A percentile compares a stretch with the other conserved stretches of the same genome.
phyloP scores from a whole-genome alignment of 768 basidiomycete genomes.

The Boletus rubroflammeus region DNA sequence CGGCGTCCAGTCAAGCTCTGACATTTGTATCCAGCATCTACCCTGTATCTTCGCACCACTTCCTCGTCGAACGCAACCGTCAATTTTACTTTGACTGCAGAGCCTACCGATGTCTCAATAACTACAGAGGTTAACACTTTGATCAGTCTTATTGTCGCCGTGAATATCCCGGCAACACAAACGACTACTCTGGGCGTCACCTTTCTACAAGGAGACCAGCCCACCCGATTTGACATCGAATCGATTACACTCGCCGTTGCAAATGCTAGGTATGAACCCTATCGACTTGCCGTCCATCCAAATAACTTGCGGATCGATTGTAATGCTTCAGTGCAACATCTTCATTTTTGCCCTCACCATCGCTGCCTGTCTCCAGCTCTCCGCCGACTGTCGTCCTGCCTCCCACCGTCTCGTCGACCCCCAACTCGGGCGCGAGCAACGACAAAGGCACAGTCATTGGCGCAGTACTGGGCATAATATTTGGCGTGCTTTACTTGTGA shows the following conservation, averaged over 20 bases:
- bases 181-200: constrained; percentile 43
- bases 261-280: constrained; percentile 32
- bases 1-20: not conserved
- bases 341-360: constrained; percentile 23
- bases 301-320: not conserved
- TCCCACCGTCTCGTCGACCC: constrained; percentile 7
- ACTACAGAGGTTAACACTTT: constrained; percentile 41
- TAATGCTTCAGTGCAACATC: constrained; percentile 21
- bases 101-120: constrained; percentile 34
- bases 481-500: constrained; percentile 14
- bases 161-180: constrained; percentile 38
- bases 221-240: constrained; percentile 38
- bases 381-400: constrained; percentile 13
- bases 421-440: not conserved
- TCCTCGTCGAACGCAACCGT: constrained; percentile 47
- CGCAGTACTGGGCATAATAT: constrained; percentile 6
- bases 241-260: constrained; percentile 37
- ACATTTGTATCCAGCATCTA: constrained; percentile 34
- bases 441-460: constrained; percentile 16
- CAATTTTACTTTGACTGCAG: constrained; percentile 47
- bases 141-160: constrained; percentile 35
- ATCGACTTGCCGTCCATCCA: not conserved
- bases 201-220: constrained; percentile 27
- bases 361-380: constrained; percentile 23
- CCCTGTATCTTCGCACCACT: constrained; percentile 42